These are phyloP conservation scores for Solanum habrochaites DNA, from an alignment of 257 asterid species.

Conservation along the genomic window DNA sequence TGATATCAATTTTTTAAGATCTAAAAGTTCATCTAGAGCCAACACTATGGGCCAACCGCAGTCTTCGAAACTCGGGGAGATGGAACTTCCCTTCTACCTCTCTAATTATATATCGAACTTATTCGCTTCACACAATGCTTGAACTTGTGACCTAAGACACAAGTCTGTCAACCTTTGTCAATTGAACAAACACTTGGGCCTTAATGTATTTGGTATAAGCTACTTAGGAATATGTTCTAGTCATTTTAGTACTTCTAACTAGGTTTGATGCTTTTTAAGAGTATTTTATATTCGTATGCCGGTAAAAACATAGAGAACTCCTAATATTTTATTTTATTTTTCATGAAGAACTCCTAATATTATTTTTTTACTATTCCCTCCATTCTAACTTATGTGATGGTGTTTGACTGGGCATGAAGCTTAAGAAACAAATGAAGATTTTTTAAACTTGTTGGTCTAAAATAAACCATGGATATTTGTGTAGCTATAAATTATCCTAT, in stretches of 20 bases:
- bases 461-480: not conserved
- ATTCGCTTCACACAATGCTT: not conserved
- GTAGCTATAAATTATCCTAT: not conserved
- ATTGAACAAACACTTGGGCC: not conserved
- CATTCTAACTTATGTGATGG: not conserved
- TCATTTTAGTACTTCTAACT: not conserved
- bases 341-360: not conserved
- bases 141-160: not conserved
- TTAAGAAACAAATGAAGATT: not conserved
- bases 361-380: not conserved
- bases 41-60: not conserved
- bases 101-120: not conserved
- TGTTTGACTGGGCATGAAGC: not conserved
- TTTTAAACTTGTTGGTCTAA: not conserved
- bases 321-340: not conserved
- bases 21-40: not conserved
- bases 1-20: not conserved
- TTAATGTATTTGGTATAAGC: not conserved
- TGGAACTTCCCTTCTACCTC: not conserved
- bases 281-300: not conserved
- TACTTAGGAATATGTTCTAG: not conserved
- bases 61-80: not conserved
- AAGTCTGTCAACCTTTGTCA: not conserved
- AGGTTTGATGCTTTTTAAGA: not conserved
- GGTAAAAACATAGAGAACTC: not conserved